Percentiles rank a stretch among this genome's conserved stretches.
Evolutionary conservation across 306 rosid species (phyloP).

Genomic region (Parietaria judaica): DNA sequence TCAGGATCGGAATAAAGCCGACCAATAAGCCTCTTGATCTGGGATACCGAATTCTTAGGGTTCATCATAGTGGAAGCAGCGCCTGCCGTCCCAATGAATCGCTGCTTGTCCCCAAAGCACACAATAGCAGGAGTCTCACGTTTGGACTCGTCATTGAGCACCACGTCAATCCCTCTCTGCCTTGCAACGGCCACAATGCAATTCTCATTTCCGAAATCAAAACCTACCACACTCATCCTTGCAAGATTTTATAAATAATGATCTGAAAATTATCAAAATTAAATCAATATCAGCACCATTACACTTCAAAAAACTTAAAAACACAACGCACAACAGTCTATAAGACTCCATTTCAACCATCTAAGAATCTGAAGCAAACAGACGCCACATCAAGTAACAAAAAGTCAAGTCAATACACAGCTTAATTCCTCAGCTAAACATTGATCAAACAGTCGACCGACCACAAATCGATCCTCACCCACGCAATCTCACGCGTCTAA

Average conservation of each 20-base stretch:
- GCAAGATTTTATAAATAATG: slow-evolving; percentile 6
- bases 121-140: slow-evolving; percentile 93
- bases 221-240: slow-evolving; percentile 94
- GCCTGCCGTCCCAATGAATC: slow-evolving; percentile 91
- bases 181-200: slow-evolving; percentile 94
- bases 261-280: slow-evolving; percentile 7
- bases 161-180: slow-evolving; percentile 93
- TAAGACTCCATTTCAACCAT: not conserved
- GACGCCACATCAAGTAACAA: no score
- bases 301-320: not conserved
- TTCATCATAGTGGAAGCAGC: slow-evolving; percentile 96
- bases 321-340: not conserved
- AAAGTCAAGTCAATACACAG: not conserved
- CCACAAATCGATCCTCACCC: no score
- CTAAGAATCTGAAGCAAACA: no score
- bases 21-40: slow-evolving; percentile 73
- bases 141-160: slow-evolving; percentile 91
- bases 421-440: not conserved
- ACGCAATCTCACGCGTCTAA: no score
- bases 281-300: not conserved
- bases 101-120: slow-evolving; percentile 91
- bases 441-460: no score
- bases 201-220: slow-evolving; percentile 94
- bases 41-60: slow-evolving; percentile 77
- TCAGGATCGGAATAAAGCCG: slow-evolving; percentile 67